Conservation (phyloP, 1,139 yeast genomes). For the Taphrina deformans region DNA sequence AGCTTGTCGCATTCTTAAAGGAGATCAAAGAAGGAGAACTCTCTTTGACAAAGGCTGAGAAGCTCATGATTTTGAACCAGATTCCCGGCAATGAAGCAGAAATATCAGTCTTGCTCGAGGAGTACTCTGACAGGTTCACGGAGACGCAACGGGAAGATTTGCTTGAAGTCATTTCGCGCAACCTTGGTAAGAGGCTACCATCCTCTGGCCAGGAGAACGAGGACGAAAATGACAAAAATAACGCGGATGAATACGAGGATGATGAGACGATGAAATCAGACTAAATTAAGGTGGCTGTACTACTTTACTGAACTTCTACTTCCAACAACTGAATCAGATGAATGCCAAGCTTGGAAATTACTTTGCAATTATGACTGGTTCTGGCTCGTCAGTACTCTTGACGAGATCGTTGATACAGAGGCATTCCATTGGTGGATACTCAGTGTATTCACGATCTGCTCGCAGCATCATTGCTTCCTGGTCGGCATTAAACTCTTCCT, state of each 20-base stretch:
- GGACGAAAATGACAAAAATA: background rate
- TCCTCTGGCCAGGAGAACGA: background rate
- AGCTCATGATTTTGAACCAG: constrained; percentile 34
- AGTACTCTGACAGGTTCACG: constrained; percentile 31
- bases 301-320: no score
- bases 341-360: no score
- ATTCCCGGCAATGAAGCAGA: constrained; percentile 33
- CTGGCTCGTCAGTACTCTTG: background rate
- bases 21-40: constrained; percentile 1
- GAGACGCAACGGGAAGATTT: constrained; percentile 17
- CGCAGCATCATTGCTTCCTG: constrained; percentile 32
- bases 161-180: constrained; percentile 6
- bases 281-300: background rate
- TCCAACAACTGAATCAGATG: no score
- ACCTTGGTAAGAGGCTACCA: constrained; percentile 18
- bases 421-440: constrained; percentile 18
- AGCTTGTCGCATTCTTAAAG: background rate
- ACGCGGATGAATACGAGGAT: background rate
- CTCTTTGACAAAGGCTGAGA: constrained; percentile 33
- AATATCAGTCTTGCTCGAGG: constrained; percentile 32
- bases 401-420: constrained; percentile 5
- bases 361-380: no score
- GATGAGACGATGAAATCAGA: background rate
- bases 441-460: constrained; percentile 21
- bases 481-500: constrained; percentile 19